Evolutionary conservation across 805 yeast species (phyloP).

Genomic region (Saccharomycopsis guyanensis): DNA sequence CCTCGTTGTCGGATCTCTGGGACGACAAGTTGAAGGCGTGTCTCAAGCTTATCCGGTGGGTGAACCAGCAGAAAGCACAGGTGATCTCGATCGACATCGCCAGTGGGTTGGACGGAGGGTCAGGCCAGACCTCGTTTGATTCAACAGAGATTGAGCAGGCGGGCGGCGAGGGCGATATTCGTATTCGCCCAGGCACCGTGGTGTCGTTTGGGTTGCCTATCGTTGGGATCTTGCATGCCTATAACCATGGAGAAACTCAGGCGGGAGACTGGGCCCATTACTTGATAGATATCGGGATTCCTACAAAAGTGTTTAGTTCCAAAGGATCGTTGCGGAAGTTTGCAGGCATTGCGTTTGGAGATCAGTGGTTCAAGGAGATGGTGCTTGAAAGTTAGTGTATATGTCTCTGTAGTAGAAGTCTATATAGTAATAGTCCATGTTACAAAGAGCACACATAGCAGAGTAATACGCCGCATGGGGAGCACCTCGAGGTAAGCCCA

Average conservation of each 20-base stretch:
- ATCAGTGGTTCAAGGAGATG: slow-evolving; percentile 10
- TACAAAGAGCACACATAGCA: too few relatives aligned
- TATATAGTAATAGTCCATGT: too few relatives aligned
- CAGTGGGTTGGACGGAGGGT: slow-evolving; percentile 75
- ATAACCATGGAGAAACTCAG: slow-evolving; percentile 44
- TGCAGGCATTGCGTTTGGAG: slow-evolving; percentile 27
- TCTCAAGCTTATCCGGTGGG: slow-evolving; percentile 54
- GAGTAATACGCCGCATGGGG: too few relatives aligned
- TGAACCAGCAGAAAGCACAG: slow-evolving; percentile 41
- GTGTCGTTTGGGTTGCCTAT: slow-evolving; percentile 70
- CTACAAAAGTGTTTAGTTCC: slow-evolving; percentile 43
- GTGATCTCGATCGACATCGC: slow-evolving; percentile 72
- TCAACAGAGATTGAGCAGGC: slow-evolving; percentile 22
- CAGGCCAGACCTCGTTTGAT: slow-evolving; percentile 41
- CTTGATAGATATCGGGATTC: slow-evolving; percentile 65
- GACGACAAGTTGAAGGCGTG: slow-evolving; percentile 33
- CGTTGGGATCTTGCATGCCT: slow-evolving; percentile 52
- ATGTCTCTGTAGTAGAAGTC: too few relatives aligned
- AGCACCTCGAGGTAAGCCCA: too few relatives aligned
- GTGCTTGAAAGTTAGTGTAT: too few relatives aligned
- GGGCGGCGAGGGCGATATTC: slow-evolving; percentile 24
- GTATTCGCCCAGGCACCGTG: slow-evolving; percentile 46
- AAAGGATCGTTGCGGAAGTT: slow-evolving; percentile 40
- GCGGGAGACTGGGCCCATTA: slow-evolving; percentile 47
- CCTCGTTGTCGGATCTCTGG: slow-evolving; percentile 51